These are phyloP conservation scores for Kwoniella europaea DNA, from an alignment of 768 basidiomycete genomes.

Conservation along the genomic window DNA sequence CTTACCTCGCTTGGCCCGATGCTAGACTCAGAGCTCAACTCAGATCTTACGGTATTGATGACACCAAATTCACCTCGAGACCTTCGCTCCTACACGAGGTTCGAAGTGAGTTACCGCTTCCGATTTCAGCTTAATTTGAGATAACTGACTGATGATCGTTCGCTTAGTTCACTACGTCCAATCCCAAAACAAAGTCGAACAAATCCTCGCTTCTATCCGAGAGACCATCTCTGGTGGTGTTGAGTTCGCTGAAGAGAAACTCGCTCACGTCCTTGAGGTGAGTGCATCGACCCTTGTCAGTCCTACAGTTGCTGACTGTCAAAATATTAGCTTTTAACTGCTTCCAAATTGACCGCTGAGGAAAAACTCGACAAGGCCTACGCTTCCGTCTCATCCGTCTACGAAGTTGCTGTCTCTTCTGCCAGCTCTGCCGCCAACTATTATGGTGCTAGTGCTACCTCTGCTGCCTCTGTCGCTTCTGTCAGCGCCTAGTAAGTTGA, in stretches of 20 bases:
- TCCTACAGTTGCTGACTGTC: too few relatives aligned
- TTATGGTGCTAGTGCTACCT: slow-evolving; percentile 53
- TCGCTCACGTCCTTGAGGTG: slow-evolving; percentile 60
- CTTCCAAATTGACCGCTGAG: slow-evolving; percentile 54
- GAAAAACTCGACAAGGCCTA: slow-evolving; percentile 57
- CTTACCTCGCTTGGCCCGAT: slow-evolving; percentile 88
- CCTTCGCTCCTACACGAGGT: slow-evolving; percentile 71
- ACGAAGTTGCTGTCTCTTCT: slow-evolving; percentile 44
- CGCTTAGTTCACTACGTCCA: slow-evolving; percentile 73
- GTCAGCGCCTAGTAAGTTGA: slow-evolving; percentile 50
- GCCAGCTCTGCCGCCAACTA: slow-evolving; percentile 45
- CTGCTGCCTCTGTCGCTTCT: slow-evolving; percentile 54
- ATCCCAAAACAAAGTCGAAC: slow-evolving; percentile 66
- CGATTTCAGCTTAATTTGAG: not conserved
- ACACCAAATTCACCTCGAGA: slow-evolving; percentile 67
- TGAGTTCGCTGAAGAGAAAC: slow-evolving; percentile 75
- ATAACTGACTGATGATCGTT: too few relatives aligned
- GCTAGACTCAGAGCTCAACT: slow-evolving; percentile 88
- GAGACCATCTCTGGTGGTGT: slow-evolving; percentile 72
- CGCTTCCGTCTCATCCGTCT: slow-evolving; percentile 50
- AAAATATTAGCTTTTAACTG: slow-evolving; percentile 50
- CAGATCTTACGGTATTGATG: slow-evolving; percentile 73
- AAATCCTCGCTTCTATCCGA: slow-evolving; percentile 67
- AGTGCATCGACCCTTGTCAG: too few relatives aligned
- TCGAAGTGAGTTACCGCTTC: slow-evolving; percentile 61